phyloP scores from a whole-genome alignment of 2,329 filamentous ascomycete genomes.

The Geosmithia morbida region DNA sequence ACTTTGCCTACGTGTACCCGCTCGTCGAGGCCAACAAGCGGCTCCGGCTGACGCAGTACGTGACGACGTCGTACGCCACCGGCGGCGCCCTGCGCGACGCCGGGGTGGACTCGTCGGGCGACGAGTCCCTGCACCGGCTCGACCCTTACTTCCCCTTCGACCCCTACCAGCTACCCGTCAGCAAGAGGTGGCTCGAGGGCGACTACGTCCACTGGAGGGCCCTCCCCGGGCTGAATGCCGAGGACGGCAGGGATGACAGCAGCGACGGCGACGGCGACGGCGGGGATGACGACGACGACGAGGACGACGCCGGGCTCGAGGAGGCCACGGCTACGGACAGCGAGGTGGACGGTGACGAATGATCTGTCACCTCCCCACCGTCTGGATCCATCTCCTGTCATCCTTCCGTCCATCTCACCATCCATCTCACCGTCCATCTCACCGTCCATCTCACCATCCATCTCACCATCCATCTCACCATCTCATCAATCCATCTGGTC shows the following conservation, averaged over 20 bases:
- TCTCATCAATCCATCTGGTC: too few species aligned
- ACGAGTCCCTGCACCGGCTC: constrained; percentile 70
- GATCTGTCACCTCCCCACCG: too few species aligned
- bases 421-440: too few species aligned
- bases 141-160: constrained; percentile 97
- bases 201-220: constrained; percentile 74
- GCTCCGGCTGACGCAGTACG: constrained; percentile 60
- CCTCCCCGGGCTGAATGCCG: constrained; percentile 53
- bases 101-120: constrained; percentile 29
- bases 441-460: too few species aligned
- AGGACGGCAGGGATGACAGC: constrained; percentile 38
- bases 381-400: too few species aligned
- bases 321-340: constrained; percentile 38
- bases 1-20: constrained; percentile 79
- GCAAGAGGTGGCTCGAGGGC: constrained; percentile 73
- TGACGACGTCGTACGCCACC: constrained; percentile 39
- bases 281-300: constrained; percentile 25
- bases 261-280: constrained; percentile 37
- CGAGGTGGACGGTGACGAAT: constrained; percentile 19
- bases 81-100: constrained; percentile 39
- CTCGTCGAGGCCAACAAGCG: constrained; percentile 88
- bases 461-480: too few species aligned
- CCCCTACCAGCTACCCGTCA: constrained; percentile 80
- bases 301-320: constrained; percentile 26
- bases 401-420: too few species aligned